These are phyloP conservation scores for Licmophora abbreviata DNA, from an alignment of 108 stramenopile genomes.

Conservation along the genomic window DNA sequence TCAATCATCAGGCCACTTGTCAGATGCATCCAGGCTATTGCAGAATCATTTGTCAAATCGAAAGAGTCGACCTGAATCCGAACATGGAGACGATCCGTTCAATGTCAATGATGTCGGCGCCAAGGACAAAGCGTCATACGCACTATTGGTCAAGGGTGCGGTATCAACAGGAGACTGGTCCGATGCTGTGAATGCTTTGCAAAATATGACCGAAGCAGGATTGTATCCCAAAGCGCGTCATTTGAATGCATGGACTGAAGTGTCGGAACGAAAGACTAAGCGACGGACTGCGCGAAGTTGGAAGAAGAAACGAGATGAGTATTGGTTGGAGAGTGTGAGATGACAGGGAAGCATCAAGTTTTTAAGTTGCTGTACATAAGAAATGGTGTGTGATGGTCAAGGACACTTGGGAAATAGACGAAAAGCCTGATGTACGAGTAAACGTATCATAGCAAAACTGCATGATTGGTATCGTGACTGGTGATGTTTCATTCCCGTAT, in stretches of 20 bases:
- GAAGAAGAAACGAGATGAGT: constrained; percentile 64
- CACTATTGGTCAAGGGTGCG: constrained; percentile 62
- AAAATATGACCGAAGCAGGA: constrained; percentile 63
- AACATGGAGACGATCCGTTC: constrained; percentile 29
- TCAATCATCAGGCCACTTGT: constrained; percentile 33
- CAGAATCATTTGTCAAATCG: constrained; percentile 46
- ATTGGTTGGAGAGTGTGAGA: constrained; percentile 41
- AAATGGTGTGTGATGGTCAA: too few relatives aligned
- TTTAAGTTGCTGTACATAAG: too few relatives aligned
- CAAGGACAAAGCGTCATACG: constrained; percentile 69
- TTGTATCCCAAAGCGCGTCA: constrained; percentile 59
- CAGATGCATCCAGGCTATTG: constrained; percentile 37
- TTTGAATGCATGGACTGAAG: constrained; percentile 68
- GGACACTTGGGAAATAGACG: too few relatives aligned
- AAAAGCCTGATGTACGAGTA: too few relatives aligned
- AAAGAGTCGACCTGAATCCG: constrained; percentile 31
- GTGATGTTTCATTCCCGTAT: too few relatives aligned
- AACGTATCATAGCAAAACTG: too few relatives aligned
- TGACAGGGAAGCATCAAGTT: too few relatives aligned
- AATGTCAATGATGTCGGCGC: constrained; percentile 46
- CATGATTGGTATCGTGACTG: too few relatives aligned
- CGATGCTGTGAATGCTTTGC: constrained; percentile 50
- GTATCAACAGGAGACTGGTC: constrained; percentile 58
- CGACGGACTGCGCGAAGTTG: constrained; percentile 39
- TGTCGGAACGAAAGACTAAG: constrained; percentile 39